These are phyloP conservation scores for Leptographium galeiforme DNA, from an alignment of 2,329 filamentous ascomycete species.

Conservation along the genomic window DNA sequence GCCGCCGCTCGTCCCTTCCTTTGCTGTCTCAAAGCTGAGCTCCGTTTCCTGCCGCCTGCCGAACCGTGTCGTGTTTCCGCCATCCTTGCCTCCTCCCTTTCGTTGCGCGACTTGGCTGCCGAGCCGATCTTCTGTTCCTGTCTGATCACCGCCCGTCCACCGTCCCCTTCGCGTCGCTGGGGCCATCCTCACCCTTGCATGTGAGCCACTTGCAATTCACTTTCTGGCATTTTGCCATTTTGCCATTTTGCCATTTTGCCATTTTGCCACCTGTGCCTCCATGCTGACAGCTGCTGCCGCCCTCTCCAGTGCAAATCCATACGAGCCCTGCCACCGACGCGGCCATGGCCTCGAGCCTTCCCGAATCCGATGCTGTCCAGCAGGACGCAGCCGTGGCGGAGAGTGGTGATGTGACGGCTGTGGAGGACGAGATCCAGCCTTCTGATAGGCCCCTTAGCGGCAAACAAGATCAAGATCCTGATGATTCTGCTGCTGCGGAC, in stretches of 20 bases:
- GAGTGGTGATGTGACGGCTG: conserved; percentile 38
- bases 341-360: conserved; percentile 16
- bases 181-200: no score
- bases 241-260: no score
- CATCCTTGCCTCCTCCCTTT: not conserved
- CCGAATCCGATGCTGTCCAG: conserved; percentile 12
- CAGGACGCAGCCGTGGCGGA: conserved; percentile 34
- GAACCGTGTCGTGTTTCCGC: not conserved
- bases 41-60: not conserved
- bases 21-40: not conserved
- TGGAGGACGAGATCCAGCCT: conserved; percentile 43
- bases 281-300: no score
- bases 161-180: not conserved
- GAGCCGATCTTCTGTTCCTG: not conserved
- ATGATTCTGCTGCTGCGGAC: conserved; percentile 28
- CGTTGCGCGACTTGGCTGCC: not conserved
- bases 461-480: conserved; percentile 36
- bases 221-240: no score
- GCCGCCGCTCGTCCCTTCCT: not conserved
- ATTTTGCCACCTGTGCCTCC: no score
- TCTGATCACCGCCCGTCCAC: not conserved
- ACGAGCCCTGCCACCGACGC: not conserved
- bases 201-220: no score
- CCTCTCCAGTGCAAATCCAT: not conserved
- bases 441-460: conserved; percentile 41